Base-by-base conservation (phyloP, 2,329 filamentous ascomycete genomes). In the Hypocrella siamensis region DNA sequence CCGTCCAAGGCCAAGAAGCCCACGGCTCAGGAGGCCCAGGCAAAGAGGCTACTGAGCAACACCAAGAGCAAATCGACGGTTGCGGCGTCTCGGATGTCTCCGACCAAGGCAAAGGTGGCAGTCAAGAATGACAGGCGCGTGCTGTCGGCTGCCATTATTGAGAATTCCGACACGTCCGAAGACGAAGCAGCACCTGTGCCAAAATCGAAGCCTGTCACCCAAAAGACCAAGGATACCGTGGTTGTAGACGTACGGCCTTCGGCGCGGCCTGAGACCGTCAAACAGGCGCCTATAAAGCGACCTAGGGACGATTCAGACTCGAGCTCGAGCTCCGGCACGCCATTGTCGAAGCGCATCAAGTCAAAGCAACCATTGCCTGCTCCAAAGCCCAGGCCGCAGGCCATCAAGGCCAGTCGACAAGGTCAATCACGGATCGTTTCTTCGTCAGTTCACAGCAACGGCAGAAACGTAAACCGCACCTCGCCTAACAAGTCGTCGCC, bases 401-500 rank as follows among this genome's bases (percentile, higher is more conserved):
- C 57, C 8, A 63, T 65, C 0, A 64, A 71, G 31, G 54, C 54
- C 17, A 65, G 58, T 39, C 61, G 64, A 35, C 34, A 33, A 15
- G 62, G 63, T 14, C 60, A 63, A 26, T 52, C 52, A 19, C 46
- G 37, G 11, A 42, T 37, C 7, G 48, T 41, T 17, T 56, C 56
- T 2, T 58, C 63, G 5, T 60, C 61, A 1, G 49, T 28, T 19
- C 31, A 33, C 24, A 30, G 55, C 29, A 66, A 33, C 24, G 27
- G 55, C 29, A 66, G 60, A 46, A 57, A 53, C 45, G 56, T 53
- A 46, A 69, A 69, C 49, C 56, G 62, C 38, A 74, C 64, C 0
- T 74, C 70, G 6, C 70, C 70, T 1, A 58, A 60, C 31, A 77
- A 77, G 46, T 76, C 73, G 3, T 77, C 73, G 8, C 73, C 72